phyloP scores from a whole-genome alignment of 2,329 filamentous ascomycete genomes.

The Clonostachys rhizophaga region DNA sequence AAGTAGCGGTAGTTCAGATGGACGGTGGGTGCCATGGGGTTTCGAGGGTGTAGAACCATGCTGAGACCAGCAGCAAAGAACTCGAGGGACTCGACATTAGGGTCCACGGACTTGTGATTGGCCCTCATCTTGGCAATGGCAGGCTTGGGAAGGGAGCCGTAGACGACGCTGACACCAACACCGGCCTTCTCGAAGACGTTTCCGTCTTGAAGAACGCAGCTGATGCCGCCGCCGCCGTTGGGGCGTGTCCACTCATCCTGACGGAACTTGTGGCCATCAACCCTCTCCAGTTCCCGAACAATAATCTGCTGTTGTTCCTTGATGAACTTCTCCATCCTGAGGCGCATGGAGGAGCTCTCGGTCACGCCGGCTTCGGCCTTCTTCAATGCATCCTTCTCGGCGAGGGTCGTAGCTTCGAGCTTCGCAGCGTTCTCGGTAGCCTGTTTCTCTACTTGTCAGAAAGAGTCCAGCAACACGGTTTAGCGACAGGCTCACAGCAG shows the following conservation, averaged over 20 bases:
- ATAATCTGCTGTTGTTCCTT: conserved; percentile 89
- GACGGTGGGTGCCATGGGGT: conserved; percentile 96
- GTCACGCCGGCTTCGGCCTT: conserved; percentile 69
- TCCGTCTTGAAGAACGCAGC: conserved; percentile 91
- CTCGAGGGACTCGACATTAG: conserved; percentile 74
- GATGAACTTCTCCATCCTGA: conserved; percentile 96
- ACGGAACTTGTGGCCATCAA: conserved; percentile 80
- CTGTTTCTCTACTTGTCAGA: neutral
- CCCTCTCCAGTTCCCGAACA: conserved; percentile 72
- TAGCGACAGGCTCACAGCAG: neutral
- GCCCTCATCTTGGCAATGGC: conserved; percentile 91
- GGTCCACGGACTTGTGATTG: conserved; percentile 86
- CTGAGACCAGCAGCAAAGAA: conserved; percentile 96
- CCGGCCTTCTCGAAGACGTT: conserved; percentile 98
- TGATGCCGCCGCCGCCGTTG: conserved; percentile 88
- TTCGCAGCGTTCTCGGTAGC: conserved; percentile 9
- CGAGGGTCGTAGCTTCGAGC: conserved; percentile 66
- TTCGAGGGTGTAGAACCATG: conserved; percentile 87
- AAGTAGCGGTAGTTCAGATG: conserved; percentile 99
- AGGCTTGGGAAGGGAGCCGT: conserved; percentile 80
- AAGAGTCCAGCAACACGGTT: conserved; percentile 2
- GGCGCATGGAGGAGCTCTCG: conserved; percentile 83
- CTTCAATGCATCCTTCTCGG: conserved; percentile 75
- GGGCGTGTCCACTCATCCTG: conserved; percentile 83
- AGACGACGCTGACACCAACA: conserved; percentile 92